phyloP scores from a whole-genome alignment of 2,329 filamentous ascomycete species.

The Drechslerella coelobrocha region DNA sequence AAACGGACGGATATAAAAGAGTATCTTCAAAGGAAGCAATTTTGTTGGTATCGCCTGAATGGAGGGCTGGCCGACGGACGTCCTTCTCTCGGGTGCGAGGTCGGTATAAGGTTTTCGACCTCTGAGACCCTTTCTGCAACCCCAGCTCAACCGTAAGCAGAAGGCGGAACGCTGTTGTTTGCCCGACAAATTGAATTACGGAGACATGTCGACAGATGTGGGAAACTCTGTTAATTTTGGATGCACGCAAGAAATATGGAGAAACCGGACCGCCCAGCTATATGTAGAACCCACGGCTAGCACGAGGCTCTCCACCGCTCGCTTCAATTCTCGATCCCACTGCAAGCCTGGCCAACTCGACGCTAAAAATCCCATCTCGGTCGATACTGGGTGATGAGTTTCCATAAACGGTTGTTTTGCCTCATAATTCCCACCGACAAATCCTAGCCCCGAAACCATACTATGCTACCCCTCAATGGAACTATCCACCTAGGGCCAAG shows the following conservation, averaged over 20 bases:
- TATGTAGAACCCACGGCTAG: conserved; percentile 31
- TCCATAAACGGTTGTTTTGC: conserved; percentile 51
- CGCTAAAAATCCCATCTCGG: conserved; percentile 26
- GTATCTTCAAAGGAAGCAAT: conserved; percentile 5
- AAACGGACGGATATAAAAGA: conserved; percentile 23
- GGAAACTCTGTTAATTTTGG: conserved; percentile 14
- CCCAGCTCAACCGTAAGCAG: conserved; percentile 43
- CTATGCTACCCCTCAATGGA: too few relatives aligned
- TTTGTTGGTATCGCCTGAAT: not conserved
- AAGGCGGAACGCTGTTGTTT: conserved; percentile 33
- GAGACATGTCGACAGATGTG: conserved; percentile 39
- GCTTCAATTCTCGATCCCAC: conserved; percentile 41
- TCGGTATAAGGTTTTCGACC: conserved; percentile 39
- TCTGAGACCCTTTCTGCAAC: conserved; percentile 15
- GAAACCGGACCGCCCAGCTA: conserved; percentile 46
- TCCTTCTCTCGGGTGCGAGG: conserved; percentile 6
- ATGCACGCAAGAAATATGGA: conserved; percentile 22
- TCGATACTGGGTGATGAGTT: conserved; percentile 42
- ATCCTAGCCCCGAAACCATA: conserved; percentile 27
- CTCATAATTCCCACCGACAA: conserved; percentile 23
- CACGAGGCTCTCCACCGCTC: conserved; percentile 24
- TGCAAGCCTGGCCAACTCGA: conserved; percentile 10
- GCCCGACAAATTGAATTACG: conserved; percentile 40
- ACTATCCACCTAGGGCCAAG: too few relatives aligned
- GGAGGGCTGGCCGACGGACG: not conserved